A percentile compares a stretch with the other conserved stretches of the same genome.
These are phyloP conservation scores for Lecanicillium sp. DNA, from an alignment of 2,329 filamentous ascomycete genomes.

Conservation along the genomic window DNA sequence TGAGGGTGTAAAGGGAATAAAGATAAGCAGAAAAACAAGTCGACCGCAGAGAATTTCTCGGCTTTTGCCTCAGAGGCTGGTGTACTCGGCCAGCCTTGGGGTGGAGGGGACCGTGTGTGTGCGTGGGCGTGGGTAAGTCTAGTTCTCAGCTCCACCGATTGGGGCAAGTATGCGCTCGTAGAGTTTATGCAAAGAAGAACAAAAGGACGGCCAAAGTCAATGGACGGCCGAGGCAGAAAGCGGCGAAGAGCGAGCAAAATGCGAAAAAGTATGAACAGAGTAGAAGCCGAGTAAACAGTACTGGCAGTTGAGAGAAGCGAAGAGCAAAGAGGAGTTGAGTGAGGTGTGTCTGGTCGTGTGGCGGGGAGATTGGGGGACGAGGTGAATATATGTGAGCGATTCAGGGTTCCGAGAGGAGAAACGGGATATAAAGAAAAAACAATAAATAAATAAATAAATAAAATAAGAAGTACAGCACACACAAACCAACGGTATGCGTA, in stretches of 20 bases:
- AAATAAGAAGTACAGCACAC: constrained; percentile 12
- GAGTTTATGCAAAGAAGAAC: constrained; percentile 5
- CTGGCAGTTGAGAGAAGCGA: constrained; percentile 17
- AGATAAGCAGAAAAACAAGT: background rate
- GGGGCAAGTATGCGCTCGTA: constrained; percentile 9
- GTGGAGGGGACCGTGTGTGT: constrained; percentile 2
- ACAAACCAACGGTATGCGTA: constrained; percentile 13
- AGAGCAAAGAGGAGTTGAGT: constrained; percentile 16
- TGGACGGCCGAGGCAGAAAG: background rate
- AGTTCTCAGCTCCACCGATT: constrained; percentile 12
- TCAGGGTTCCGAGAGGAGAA: constrained; percentile 16
- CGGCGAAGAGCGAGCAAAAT: constrained; percentile 17
- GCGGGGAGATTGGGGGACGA: constrained; percentile 8
- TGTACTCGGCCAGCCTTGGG: constrained; percentile 4
- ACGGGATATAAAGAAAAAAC: too few species aligned
- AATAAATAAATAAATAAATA: too few species aligned
- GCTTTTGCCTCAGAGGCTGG: constrained; percentile 5
- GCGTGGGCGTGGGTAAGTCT: constrained; percentile 6
- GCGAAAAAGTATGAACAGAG: constrained; percentile 21
- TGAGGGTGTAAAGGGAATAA: background rate
- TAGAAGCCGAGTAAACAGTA: constrained; percentile 7
- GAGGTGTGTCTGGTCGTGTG: background rate
- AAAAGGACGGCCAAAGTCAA: background rate
- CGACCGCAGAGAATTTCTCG: constrained; percentile 11
- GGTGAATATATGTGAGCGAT: constrained; percentile 19